These are phyloP conservation scores for Nissolia schottii DNA, from an alignment of 306 rosid genomes.

Conservation along the genomic window DNA sequence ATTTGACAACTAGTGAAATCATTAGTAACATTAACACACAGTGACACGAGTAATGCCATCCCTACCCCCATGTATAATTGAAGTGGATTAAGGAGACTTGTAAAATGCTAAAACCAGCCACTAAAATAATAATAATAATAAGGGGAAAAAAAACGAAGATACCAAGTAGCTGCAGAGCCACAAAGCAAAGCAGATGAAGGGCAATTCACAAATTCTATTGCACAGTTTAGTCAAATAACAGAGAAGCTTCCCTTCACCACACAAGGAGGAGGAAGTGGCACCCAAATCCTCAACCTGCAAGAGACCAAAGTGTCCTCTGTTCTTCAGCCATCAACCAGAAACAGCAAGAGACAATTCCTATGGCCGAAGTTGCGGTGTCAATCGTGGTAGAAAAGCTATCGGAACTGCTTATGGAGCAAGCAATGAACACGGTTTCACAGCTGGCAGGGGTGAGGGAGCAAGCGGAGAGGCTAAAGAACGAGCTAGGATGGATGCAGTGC, in stretches of 20 bases:
- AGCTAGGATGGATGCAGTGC: slow-evolving; percentile 39
- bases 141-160: not conserved
- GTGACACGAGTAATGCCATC: too few relatives aligned
- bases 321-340: too few relatives aligned
- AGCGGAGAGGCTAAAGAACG: slow-evolving; percentile 28
- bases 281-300: too few relatives aligned
- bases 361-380: slow-evolving; percentile 42
- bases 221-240: not conserved
- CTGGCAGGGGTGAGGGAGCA: slow-evolving; percentile 9
- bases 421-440: not conserved
- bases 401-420: slow-evolving; percentile 24
- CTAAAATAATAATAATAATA: too few relatives aligned
- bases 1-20: too few relatives aligned
- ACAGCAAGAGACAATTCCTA: not conserved
- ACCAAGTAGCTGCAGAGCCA: not conserved
- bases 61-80: too few relatives aligned
- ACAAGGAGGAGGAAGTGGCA: not conserved
- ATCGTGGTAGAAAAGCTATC: slow-evolving; percentile 27
- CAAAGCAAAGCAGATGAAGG: not conserved
- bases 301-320: not conserved
- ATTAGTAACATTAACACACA: too few relatives aligned
- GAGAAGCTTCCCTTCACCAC: not conserved
- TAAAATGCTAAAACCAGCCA: too few relatives aligned
- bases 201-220: too few relatives aligned
- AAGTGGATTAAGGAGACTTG: not conserved